These are phyloP conservation scores for Trichaptum fuscoviolaceum DNA, from an alignment of 768 basidiomycete species.

Conservation along the genomic window DNA sequence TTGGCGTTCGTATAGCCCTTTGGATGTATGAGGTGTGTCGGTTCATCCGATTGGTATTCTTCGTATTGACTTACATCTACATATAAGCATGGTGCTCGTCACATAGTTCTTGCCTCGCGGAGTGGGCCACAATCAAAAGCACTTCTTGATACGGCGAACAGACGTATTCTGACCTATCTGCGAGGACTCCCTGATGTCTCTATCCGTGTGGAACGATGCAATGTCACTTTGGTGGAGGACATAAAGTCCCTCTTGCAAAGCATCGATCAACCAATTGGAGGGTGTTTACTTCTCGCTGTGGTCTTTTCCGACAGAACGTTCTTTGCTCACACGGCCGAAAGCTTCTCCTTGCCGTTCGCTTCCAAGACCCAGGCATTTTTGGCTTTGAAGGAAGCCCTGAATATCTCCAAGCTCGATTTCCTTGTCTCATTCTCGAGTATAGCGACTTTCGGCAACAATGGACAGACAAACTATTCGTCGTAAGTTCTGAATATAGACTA, in stretches of 20 bases:
- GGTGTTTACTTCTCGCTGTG: conserved; percentile 29
- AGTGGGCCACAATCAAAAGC: conserved; percentile 24
- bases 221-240: conserved; percentile 21
- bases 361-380: conserved; percentile 26
- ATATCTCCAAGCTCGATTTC: conserved; percentile 29
- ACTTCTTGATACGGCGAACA: conserved; percentile 19
- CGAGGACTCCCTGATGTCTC: conserved; percentile 23
- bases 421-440: conserved; percentile 31
- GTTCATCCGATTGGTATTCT: not conserved
- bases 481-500: conserved; percentile 12
- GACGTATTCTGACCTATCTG: conserved; percentile 26
- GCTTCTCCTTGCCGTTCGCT: conserved; percentile 22
- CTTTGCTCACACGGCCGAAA: conserved; percentile 26
- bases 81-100: conserved; percentile 29
- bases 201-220: conserved; percentile 25
- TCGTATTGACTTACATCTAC: not conserved
- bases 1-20: conserved; percentile 33
- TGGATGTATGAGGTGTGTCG: conserved; percentile 37
- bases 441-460: conserved; percentile 27
- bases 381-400: conserved; percentile 20
- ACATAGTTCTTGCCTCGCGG: conserved; percentile 33
- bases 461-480: conserved; percentile 36
- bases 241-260: conserved; percentile 18
- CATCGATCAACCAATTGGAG: conserved; percentile 23
- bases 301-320: conserved; percentile 30